phyloP scores from a whole-genome alignment of 805 yeast genomes.

The Pichia gijzeniarum region DNA sequence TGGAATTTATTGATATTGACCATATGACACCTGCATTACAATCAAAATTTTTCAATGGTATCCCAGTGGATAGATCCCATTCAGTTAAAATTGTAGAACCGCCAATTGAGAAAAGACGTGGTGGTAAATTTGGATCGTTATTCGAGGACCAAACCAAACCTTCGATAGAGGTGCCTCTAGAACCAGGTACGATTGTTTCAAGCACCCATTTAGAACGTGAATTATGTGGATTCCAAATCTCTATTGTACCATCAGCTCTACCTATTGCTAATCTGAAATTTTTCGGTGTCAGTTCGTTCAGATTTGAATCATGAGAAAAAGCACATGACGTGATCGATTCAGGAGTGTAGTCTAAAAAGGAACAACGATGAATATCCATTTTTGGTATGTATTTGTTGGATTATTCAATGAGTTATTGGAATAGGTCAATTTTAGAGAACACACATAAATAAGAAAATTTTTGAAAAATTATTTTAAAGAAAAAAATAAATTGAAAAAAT shows the following conservation, averaged over 20 bases:
- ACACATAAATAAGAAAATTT: not conserved
- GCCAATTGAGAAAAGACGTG: slow-evolving; percentile 85
- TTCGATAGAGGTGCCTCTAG: slow-evolving; percentile 73
- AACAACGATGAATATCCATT: slow-evolving; percentile 83
- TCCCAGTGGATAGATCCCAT: slow-evolving; percentile 76
- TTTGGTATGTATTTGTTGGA: not conserved
- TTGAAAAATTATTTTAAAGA: not conserved
- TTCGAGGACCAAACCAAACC: slow-evolving; percentile 73
- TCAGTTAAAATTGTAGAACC: slow-evolving; percentile 89
- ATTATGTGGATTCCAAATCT: slow-evolving; percentile 79
- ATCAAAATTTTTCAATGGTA: slow-evolving; percentile 69
- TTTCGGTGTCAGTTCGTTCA: slow-evolving; percentile 38
- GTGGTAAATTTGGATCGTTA: slow-evolving; percentile 35
- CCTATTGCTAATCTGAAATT: slow-evolving; percentile 83
- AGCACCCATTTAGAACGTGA: slow-evolving; percentile 66
- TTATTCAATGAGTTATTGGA: no score
- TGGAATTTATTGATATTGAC: slow-evolving; percentile 67
- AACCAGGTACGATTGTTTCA: slow-evolving; percentile 69
- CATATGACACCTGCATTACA: slow-evolving; percentile 92
- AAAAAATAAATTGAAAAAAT: no score
- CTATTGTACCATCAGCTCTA: slow-evolving; percentile 89
- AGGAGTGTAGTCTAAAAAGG: slow-evolving; percentile 85
- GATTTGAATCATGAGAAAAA: slow-evolving; percentile 57
- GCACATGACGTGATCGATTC: slow-evolving; percentile 76
- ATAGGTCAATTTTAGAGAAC: not conserved